phyloP scores from a whole-genome alignment of 495 filamentous ascomycete species.

The Oidiodendron maius region DNA sequence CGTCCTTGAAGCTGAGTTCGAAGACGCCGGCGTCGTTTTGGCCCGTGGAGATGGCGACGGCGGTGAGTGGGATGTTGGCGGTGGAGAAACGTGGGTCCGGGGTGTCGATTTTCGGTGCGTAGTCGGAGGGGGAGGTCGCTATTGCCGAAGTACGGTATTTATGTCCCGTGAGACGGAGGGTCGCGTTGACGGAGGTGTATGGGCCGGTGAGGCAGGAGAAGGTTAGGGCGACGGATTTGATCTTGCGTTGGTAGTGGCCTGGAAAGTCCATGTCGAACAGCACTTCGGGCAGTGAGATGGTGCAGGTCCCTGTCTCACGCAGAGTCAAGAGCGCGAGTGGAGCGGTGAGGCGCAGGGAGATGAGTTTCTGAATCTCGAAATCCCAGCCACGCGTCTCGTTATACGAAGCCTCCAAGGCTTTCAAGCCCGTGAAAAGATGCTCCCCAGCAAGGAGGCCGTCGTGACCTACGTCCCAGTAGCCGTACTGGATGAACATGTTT shows the following conservation, averaged over 20 bases:
- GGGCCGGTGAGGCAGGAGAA: conserved; percentile 25
- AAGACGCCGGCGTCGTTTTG: conserved; percentile 22
- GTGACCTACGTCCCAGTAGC: not conserved
- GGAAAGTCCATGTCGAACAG: conserved; percentile 39
- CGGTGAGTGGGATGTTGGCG: not conserved
- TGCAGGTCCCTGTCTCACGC: conserved; percentile 13
- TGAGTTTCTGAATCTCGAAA: conserved; percentile 28
- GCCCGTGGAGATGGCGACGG: conserved; percentile 15
- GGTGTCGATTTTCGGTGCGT: not conserved
- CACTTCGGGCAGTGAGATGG: conserved; percentile 26
- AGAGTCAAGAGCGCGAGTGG: conserved; percentile 26
- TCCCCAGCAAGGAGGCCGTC: not conserved
- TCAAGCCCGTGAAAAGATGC: not conserved
- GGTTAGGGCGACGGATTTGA: conserved; percentile 19
- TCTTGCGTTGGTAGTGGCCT: conserved; percentile 35
- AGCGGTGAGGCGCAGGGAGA: conserved; percentile 27
- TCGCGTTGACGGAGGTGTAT: conserved; percentile 17
- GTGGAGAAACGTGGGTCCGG: not conserved
- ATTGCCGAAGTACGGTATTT: not conserved
- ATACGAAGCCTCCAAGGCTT: not conserved
- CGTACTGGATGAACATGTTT: conserved; percentile 1
- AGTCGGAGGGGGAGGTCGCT: conserved; percentile 1
- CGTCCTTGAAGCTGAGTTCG: conserved; percentile 17
- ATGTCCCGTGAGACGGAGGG: conserved; percentile 8
- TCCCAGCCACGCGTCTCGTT: conserved; percentile 15